Conservation (phyloP, 1,284 basidiomycete species). For the Heterobasidion occidentale region DNA sequence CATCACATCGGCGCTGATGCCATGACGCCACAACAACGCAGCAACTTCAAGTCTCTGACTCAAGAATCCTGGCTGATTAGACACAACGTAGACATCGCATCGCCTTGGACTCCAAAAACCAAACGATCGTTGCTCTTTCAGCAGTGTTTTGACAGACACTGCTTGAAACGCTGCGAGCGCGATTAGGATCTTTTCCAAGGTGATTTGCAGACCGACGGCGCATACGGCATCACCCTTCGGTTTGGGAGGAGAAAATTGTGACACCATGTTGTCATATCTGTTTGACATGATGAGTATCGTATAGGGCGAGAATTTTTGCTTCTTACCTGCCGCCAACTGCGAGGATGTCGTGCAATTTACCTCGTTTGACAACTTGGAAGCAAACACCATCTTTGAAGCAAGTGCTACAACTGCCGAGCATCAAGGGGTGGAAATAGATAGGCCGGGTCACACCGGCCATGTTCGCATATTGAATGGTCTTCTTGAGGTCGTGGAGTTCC, state of each 20-base stretch:
- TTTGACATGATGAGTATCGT: neutral
- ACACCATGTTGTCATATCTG: slow-evolving; percentile 73
- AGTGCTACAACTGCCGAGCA: slow-evolving; percentile 53
- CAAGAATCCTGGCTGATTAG: slow-evolving; percentile 69
- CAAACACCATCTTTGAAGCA: slow-evolving; percentile 71
- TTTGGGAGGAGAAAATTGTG: slow-evolving; percentile 51
- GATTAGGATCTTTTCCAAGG: slow-evolving; percentile 72
- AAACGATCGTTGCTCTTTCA: slow-evolving; percentile 77
- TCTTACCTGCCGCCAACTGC: slow-evolving; percentile 73
- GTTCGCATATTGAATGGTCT: slow-evolving; percentile 53
- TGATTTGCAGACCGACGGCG: slow-evolving; percentile 73
- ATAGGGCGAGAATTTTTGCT: neutral
- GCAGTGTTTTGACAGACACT: slow-evolving; percentile 56
- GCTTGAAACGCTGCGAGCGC: slow-evolving; percentile 69
- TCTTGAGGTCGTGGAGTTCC: slow-evolving; percentile 54
- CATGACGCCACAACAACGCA: slow-evolving; percentile 71
- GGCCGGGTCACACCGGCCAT: slow-evolving; percentile 55
- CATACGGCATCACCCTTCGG: slow-evolving; percentile 44
- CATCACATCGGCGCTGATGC: slow-evolving; percentile 83
- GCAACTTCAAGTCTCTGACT: slow-evolving; percentile 75
- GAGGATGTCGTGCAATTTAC: slow-evolving; percentile 65
- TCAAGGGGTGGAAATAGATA: slow-evolving; percentile 66
- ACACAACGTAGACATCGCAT: slow-evolving; percentile 81
- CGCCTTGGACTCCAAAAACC: slow-evolving; percentile 83
- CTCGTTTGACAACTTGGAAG: slow-evolving; percentile 65